Conservation (phyloP, 495 filamentous ascomycete genomes). For the Penicillium subrubescens region DNA sequence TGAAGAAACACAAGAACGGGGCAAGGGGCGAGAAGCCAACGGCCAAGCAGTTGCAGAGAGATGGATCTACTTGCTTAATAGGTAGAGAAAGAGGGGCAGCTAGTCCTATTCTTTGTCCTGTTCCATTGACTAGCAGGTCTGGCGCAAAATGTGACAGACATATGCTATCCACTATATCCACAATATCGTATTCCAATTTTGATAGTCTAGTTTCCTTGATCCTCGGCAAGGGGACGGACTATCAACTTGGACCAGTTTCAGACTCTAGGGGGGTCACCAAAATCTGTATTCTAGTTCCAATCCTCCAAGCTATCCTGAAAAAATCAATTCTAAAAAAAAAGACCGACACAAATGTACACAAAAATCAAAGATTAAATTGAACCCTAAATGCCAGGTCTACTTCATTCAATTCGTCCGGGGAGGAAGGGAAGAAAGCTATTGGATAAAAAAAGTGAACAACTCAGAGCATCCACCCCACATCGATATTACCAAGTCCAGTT, state of each 20-base stretch:
- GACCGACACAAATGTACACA: neutral
- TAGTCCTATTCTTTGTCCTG: neutral
- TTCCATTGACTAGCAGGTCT: constrained; percentile 6
- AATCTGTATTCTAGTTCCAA: neutral
- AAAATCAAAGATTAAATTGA: neutral
- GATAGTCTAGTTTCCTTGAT: neutral
- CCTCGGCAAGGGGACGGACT: neutral
- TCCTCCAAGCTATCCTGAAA: neutral
- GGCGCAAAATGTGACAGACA: constrained; percentile 2
- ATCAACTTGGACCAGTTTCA: constrained; percentile 18
- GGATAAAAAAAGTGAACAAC: constrained; percentile 34
- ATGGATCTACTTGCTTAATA: neutral
- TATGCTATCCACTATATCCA: neutral
- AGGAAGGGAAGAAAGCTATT: constrained; percentile 17
- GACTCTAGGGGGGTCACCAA: constrained; percentile 20
- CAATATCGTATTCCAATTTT: neutral
- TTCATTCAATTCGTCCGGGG: constrained; percentile 3
- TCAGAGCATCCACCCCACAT: constrained; percentile 35
- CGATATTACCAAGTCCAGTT: constrained; percentile 2
- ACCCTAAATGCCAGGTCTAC: neutral
- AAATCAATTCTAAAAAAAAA: neutral
- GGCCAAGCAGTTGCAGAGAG: neutral
- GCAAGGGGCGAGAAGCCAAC: constrained; percentile 9
- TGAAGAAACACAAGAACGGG: constrained; percentile 45
- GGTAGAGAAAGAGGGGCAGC: neutral